These are phyloP conservation scores for Entoloma clypeatum DNA, from an alignment of 1,284 basidiomycete genomes.

Conservation along the genomic window DNA sequence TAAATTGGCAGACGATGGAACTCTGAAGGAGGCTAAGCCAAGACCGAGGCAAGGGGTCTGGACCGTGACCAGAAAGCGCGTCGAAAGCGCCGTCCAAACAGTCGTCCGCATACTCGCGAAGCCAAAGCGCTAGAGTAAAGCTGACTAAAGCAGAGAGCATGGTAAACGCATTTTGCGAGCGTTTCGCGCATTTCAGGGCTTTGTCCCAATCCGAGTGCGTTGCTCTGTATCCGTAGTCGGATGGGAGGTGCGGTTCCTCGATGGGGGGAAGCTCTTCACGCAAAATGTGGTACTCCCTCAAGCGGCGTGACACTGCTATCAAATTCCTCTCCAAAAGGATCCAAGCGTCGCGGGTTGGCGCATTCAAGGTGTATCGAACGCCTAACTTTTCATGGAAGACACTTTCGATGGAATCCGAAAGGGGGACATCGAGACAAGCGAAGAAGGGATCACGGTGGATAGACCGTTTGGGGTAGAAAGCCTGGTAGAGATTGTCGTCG, in stretches of 20 bases:
- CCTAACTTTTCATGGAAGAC: too few relatives aligned
- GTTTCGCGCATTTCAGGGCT: neutral
- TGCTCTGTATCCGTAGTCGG: neutral
- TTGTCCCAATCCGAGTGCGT: neutral
- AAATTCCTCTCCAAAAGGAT: neutral
- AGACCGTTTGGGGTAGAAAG: neutral
- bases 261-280: neutral
- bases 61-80: neutral
- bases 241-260: neutral
- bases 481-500: neutral
- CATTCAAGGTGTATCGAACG: neutral
- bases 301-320: neutral
- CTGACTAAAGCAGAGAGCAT: neutral
- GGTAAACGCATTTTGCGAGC: neutral
- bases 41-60: neutral
- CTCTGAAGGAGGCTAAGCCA: neutral
- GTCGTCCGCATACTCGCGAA: neutral
- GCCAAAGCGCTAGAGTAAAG: slow-evolving; percentile 4
- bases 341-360: neutral
- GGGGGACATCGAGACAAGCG: neutral
- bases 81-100: slow-evolving; percentile 1
- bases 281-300: neutral
- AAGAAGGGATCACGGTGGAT: neutral
- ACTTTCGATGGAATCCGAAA: neutral
- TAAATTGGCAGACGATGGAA: neutral